Conservation (phyloP, 1,139 yeast species). For the Scheffersomyces stambukii region DNA sequence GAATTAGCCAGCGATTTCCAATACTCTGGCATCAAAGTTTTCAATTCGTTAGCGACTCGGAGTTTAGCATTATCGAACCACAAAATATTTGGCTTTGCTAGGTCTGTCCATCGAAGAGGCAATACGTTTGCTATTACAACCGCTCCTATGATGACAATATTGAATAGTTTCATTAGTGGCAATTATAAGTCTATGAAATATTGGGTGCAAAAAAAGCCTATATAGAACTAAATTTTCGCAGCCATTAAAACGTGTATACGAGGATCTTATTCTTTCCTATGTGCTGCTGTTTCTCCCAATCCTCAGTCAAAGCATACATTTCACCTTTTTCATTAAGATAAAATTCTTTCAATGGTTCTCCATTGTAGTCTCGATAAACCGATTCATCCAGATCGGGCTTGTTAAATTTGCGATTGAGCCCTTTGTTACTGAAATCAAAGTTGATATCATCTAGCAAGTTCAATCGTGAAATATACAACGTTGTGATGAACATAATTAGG, state of each 20-base stretch:
- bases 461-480: conserved; percentile 37
- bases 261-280: conserved; percentile 28
- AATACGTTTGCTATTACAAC: too few relatives aligned
- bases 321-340: conserved; percentile 32
- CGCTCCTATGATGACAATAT: too few relatives aligned
- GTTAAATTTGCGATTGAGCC: conserved; percentile 8
- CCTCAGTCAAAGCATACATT: conserved; percentile 29
- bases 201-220: too few relatives aligned
- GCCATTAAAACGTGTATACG: conserved; percentile 25
- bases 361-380: conserved; percentile 6
- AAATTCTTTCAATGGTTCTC: conserved; percentile 23
- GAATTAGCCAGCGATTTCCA: too few relatives aligned
- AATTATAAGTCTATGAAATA: too few relatives aligned
- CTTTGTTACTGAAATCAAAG: conserved; percentile 23
- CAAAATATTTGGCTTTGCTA: too few relatives aligned
- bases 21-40: too few relatives aligned
- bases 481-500: conserved; percentile 37
- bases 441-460: conserved; percentile 34
- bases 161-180: too few relatives aligned
- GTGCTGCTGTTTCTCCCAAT: conserved; percentile 16
- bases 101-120: too few relatives aligned
- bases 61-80: too few relatives aligned
- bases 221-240: too few relatives aligned
- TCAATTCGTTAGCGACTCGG: too few relatives aligned
- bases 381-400: conserved; percentile 1